Evolutionary conservation across 2,329 filamentous ascomycete genomes (phyloP).

Genomic region (Talaromyces sp.): DNA sequence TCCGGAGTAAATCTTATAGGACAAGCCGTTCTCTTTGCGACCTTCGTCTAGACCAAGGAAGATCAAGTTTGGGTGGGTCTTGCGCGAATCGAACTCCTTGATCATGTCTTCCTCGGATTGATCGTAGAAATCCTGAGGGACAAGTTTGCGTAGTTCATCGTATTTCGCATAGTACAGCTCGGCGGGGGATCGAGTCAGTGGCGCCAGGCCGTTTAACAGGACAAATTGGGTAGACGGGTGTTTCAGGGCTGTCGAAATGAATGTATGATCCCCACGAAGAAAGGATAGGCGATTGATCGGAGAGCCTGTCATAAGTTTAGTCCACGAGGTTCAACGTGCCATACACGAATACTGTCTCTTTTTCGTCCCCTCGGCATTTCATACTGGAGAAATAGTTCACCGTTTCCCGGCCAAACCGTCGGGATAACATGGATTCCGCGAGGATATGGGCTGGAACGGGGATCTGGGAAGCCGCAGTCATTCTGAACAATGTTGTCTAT

Average conservation of each 20-base stretch:
- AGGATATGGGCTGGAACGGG: constrained; percentile 62
- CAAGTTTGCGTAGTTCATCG: constrained; percentile 69
- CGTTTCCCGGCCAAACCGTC: constrained; percentile 54
- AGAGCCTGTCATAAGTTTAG: constrained; percentile 41
- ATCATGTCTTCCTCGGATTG: constrained; percentile 73
- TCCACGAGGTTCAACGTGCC: background rate
- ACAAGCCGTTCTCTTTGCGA: constrained; percentile 44
- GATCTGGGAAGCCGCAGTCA: constrained; percentile 42
- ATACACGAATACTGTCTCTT: background rate
- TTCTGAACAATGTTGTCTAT: constrained; percentile 19
- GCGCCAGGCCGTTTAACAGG: constrained; percentile 76
- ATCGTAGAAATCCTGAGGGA: constrained; percentile 72
- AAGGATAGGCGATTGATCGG: constrained; percentile 55
- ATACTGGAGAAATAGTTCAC: constrained; percentile 56
- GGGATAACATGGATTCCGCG: constrained; percentile 58
- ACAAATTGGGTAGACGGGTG: constrained; percentile 65
- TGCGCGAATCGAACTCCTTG: constrained; percentile 71
- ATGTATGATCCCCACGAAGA: constrained; percentile 50
- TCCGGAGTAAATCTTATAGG: constrained; percentile 68
- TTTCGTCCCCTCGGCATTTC: constrained; percentile 6
- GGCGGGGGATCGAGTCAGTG: constrained; percentile 64
- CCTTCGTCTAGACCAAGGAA: constrained; percentile 83
- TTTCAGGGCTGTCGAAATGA: constrained; percentile 51
- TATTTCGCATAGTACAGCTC: constrained; percentile 70
- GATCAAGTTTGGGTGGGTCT: constrained; percentile 70